Evolutionary conservation across 1,284 basidiomycete genomes (phyloP).

Genomic region (Tilletia setariae): DNA sequence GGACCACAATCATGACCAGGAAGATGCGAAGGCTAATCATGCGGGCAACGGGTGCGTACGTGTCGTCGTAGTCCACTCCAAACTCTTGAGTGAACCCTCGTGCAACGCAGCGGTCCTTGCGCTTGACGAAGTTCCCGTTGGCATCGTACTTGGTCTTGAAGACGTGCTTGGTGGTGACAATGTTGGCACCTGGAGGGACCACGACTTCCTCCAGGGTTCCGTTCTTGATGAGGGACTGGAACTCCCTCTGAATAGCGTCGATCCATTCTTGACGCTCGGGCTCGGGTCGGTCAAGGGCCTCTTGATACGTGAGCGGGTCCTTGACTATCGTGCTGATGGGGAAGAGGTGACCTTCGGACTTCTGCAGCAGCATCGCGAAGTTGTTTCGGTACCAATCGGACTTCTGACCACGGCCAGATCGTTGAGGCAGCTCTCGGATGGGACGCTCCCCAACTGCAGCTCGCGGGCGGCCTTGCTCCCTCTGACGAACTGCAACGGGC

Average conservation of each 20-base stretch:
- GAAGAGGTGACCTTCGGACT: neutral
- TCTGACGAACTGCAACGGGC: neutral
- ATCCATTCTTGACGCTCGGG: no score
- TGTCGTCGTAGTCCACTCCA: conserved; percentile 58
- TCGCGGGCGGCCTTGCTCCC: neutral
- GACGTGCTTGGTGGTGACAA: neutral
- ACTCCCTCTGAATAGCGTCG: no score
- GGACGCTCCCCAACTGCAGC: neutral
- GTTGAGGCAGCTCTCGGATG: neutral
- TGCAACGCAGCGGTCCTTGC: conserved; percentile 56
- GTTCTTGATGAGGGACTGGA: no score
- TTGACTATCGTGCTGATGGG: neutral
- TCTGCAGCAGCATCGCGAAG: neutral
- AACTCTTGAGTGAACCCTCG: conserved; percentile 58
- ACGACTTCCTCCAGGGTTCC: neutral
- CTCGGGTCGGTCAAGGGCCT: neutral
- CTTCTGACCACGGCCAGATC: neutral
- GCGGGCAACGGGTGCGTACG: conserved; percentile 55
- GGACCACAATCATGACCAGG: neutral
- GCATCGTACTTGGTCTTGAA: conserved; percentile 31
- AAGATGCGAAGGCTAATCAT: neutral
- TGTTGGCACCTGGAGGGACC: neutral
- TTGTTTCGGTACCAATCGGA: conserved; percentile 4
- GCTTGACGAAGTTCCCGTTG: conserved; percentile 46
- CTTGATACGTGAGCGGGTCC: neutral